A percentile compares a stretch with the other conserved stretches of the same genome.
Evolutionary conservation across 208 protist species (phyloP).

Genomic region (Leishmania amazonensis): DNA sequence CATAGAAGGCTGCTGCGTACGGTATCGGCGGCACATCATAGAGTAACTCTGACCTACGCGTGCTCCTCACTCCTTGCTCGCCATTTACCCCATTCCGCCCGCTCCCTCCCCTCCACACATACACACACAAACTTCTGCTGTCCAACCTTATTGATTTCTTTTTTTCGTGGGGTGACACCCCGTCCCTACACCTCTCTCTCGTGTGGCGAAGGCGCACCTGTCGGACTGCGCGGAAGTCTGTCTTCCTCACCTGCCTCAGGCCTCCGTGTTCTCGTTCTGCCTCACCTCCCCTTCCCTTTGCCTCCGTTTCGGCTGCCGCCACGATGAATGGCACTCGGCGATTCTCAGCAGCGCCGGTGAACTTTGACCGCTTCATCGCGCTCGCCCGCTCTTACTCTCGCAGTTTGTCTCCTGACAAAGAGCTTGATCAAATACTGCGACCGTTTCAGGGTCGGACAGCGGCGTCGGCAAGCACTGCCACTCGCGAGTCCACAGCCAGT

Average conservation of each 20-base stretch:
- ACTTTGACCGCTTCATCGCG: constrained; percentile 73
- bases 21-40: background rate
- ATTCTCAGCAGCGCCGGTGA: constrained; percentile 47
- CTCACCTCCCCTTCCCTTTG: background rate
- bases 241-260: background rate
- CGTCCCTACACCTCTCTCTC: background rate
- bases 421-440: constrained; percentile 77
- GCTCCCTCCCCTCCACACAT: background rate
- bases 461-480: background rate
- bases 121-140: background rate
- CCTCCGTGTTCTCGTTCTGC: background rate
- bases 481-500: constrained; percentile 1
- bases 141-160: background rate
- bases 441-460: constrained; percentile 23
- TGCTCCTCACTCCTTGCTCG: background rate
- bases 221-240: background rate
- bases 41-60: background rate
- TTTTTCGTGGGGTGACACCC: background rate
- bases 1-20: constrained; percentile 2
- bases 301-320: background rate
- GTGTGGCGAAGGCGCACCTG: background rate
- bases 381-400: constrained; percentile 46
- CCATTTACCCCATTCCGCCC: background rate
- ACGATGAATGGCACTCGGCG: constrained; percentile 11
- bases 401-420: constrained; percentile 71